Percentiles rank a stretch among this genome's conserved stretches.
Conservation (phyloP, 2,329 filamentous ascomycete species). For the Sporothrix brunneoviolacea region DNA sequence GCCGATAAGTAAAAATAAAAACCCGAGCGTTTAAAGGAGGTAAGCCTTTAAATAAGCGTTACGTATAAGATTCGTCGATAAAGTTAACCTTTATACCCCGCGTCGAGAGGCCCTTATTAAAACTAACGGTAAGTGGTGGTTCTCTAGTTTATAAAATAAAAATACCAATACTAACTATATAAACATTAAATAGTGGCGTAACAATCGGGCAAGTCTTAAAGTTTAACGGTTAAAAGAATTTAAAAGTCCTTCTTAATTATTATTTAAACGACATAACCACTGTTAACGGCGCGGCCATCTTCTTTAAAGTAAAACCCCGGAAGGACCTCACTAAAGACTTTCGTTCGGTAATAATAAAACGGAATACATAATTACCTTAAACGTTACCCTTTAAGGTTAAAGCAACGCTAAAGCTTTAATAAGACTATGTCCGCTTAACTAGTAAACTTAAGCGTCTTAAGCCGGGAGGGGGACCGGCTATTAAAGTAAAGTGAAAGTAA, state of each 20-base stretch:
- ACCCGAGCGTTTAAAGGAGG: not conserved
- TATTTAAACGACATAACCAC: constrained; percentile 7
- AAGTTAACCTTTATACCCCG: not conserved
- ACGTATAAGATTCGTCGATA: constrained; percentile 1
- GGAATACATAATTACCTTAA: not conserved
- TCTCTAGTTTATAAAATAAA: not conserved
- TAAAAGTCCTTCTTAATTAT: constrained; percentile 1
- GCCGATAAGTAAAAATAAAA: not conserved
- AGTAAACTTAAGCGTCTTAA: not conserved
- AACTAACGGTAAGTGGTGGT: not conserved
- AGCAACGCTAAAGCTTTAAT: not conserved
- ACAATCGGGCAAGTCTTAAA: constrained; percentile 5
- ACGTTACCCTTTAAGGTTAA: constrained; percentile 1
- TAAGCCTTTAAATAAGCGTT: not conserved
- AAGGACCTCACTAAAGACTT: constrained; percentile 8
- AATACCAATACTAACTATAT: not conserved
- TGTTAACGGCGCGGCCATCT: not conserved
- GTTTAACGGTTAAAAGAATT: constrained; percentile 1
- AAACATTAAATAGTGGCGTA: not conserved
- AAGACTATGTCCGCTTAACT: not conserved
- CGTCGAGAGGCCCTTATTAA: constrained; percentile 1
- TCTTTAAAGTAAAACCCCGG: not conserved
- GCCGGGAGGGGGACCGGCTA: not conserved
- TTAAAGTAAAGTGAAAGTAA: not conserved
- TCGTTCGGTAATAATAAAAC: constrained; percentile 1